Evolutionary conservation across 106 monocot genomes (phyloP).

Genomic region (Gastrodia elata): DNA sequence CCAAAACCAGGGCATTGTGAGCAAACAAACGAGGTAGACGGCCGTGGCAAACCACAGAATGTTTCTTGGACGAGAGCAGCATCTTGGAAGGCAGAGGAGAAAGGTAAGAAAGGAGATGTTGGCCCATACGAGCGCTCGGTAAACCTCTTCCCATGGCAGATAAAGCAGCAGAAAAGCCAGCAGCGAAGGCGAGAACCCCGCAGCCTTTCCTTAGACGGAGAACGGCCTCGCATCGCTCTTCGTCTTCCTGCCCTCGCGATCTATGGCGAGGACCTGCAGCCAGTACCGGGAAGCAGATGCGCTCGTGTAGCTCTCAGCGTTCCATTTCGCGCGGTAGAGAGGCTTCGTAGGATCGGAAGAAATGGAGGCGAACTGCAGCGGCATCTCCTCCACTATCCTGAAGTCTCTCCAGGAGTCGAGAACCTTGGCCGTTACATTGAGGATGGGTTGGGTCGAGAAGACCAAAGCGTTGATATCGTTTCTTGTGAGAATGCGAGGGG

Average conservation of each 20-base stretch:
- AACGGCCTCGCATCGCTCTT: slow-evolving; percentile 43
- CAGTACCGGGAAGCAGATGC: slow-evolving; percentile 44
- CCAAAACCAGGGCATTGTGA: slow-evolving; percentile 75
- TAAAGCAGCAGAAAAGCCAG: slow-evolving; percentile 40
- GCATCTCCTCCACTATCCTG: slow-evolving; percentile 60
- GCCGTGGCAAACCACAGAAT: slow-evolving; percentile 54
- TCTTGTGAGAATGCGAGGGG: slow-evolving; percentile 17
- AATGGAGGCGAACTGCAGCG: slow-evolving; percentile 21
- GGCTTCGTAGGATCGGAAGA: slow-evolving; percentile 14
- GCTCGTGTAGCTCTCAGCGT: slow-evolving; percentile 56
- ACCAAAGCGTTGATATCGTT: slow-evolving; percentile 75
- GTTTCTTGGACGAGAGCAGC: too few species aligned
- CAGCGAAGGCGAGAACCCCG: slow-evolving; percentile 23
- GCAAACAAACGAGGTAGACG: slow-evolving; percentile 45
- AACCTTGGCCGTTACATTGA: slow-evolving; percentile 63
- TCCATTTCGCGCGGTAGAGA: slow-evolving; percentile 74
- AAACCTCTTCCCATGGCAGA: slow-evolving; percentile 52
- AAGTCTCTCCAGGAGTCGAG: slow-evolving; percentile 54
- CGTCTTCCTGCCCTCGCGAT: slow-evolving; percentile 35
- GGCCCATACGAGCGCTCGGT: slow-evolving; percentile 50
- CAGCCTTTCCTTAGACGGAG: slow-evolving; percentile 57
- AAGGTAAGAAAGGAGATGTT: slow-evolving; percentile 39
- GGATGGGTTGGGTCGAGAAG: slow-evolving; percentile 42
- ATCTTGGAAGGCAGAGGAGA: slow-evolving; percentile 52
- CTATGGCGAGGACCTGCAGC: slow-evolving; percentile 48